Conservation (phyloP, 1,284 basidiomycete species). For the Cryptococcus sp. region DNA sequence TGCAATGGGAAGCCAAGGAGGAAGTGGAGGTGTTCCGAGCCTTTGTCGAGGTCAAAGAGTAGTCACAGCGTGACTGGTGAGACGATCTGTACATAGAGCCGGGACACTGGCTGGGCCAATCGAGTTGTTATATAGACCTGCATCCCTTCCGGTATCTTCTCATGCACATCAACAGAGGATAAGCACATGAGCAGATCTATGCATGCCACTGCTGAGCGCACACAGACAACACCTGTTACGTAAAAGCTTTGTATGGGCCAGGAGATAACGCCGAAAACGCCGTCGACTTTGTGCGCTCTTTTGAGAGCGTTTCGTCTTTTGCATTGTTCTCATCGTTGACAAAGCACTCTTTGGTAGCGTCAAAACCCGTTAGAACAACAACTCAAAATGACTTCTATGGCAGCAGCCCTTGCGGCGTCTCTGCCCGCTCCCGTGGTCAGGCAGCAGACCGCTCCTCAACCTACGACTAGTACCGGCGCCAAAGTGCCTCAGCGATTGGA, state of each 20-base stretch:
- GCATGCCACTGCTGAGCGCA: not conserved
- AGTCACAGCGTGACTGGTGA: too few relatives aligned
- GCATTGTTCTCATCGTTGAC: not conserved
- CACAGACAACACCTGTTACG: not conserved
- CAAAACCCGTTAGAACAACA: slow-evolving; percentile 3
- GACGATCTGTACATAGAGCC: too few relatives aligned
- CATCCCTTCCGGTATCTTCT: not conserved
- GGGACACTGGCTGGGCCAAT: too few relatives aligned
- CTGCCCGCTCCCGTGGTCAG: slow-evolving; percentile 63
- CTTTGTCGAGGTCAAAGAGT: slow-evolving; percentile 60
- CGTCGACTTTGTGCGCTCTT: slow-evolving; percentile 6
- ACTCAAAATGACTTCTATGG: slow-evolving; percentile 67
- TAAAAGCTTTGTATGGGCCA: not conserved
- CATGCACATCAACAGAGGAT: not conserved
- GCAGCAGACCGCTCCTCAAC: slow-evolving; percentile 62
- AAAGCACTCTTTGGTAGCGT: not conserved
- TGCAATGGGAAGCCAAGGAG: slow-evolving; percentile 57
- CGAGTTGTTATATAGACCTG: too few relatives aligned
- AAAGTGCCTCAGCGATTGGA: slow-evolving; percentile 82
- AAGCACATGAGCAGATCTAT: not conserved
- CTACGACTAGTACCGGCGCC: slow-evolving; percentile 54
- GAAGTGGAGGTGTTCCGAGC: slow-evolving; percentile 70
- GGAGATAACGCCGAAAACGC: slow-evolving; percentile 16
- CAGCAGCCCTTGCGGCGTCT: slow-evolving; percentile 76
- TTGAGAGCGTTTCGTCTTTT: not conserved